These are phyloP conservation scores for Xylaria polymorpha DNA, from an alignment of 2,329 filamentous ascomycete genomes.

Conservation along the genomic window DNA sequence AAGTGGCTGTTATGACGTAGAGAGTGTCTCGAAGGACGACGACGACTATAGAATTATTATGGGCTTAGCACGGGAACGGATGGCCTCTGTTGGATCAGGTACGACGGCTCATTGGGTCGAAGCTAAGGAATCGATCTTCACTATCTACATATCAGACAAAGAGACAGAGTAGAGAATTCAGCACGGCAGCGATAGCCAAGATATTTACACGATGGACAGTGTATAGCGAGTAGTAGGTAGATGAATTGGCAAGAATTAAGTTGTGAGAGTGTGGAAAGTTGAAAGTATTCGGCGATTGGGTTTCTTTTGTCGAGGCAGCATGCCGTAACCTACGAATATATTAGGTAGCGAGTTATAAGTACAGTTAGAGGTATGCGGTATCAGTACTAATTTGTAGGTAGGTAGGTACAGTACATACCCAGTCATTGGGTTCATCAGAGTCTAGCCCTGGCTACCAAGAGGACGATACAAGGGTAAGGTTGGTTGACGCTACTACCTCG, in stretches of 20 bases:
- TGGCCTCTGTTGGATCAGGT: slow-evolving; percentile 2
- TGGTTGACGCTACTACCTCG: background rate
- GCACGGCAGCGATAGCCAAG: background rate
- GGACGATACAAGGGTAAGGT: slow-evolving; percentile 1
- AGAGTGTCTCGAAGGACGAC: slow-evolving; percentile 11
- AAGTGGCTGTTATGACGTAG: slow-evolving; percentile 27
- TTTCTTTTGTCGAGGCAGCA: slow-evolving; percentile 20
- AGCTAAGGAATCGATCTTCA: slow-evolving; percentile 16
- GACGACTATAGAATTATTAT: slow-evolving; percentile 7
- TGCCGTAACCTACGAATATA: slow-evolving; percentile 2
- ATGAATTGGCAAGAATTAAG: background rate
- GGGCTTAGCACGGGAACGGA: slow-evolving; percentile 1
- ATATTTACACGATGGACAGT: background rate
- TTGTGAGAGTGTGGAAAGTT: background rate
- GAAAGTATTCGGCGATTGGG: slow-evolving; percentile 5
- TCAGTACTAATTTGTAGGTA: no score
- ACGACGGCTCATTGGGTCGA: slow-evolving; percentile 8
- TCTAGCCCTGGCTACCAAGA: background rate
- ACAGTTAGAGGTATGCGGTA: background rate
- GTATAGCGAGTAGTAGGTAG: background rate
- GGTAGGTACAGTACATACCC: no score
- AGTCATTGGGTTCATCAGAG: no score
- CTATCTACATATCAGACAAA: slow-evolving; percentile 25
- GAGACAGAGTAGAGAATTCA: background rate
- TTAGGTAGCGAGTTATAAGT: background rate